Percentiles rank a stretch among this genome's conserved stretches.
Conservation (phyloP, 176 grass and related monocot species). For the Eleusine indica region DNA sequence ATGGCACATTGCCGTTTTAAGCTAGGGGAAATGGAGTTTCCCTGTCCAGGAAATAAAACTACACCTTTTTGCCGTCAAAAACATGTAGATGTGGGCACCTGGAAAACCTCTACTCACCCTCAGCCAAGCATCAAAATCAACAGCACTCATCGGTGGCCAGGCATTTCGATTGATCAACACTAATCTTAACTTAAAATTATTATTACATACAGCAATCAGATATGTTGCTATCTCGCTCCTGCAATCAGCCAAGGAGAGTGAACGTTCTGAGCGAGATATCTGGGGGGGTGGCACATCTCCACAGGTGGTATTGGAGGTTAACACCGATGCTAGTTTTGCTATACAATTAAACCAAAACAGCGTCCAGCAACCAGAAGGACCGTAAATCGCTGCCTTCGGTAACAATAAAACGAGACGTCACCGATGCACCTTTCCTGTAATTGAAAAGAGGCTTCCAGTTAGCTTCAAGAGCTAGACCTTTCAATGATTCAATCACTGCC, state of each 20-base stretch:
- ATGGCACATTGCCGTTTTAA: too few species aligned
- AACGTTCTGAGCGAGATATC: slow-evolving; percentile 28
- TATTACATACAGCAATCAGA: slow-evolving; percentile 39
- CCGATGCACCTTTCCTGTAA: slow-evolving; percentile 55
- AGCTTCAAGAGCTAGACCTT: slow-evolving; percentile 13
- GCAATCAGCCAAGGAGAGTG: slow-evolving; percentile 5
- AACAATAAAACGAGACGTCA: slow-evolving; percentile 17
- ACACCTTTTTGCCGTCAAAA: too few species aligned
- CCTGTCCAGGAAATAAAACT: too few species aligned
- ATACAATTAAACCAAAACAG: slow-evolving; percentile 46
- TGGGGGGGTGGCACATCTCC: slow-evolving; percentile 9
- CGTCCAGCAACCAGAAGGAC: slow-evolving; percentile 19
- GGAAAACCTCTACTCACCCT: background rate
- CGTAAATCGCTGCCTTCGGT: background rate
- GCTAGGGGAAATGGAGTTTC: too few species aligned
- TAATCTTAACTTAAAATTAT: slow-evolving; percentile 15
- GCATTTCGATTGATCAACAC: background rate
- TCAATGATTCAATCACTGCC: background rate
- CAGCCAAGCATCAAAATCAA: background rate
- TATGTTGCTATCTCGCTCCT: slow-evolving; percentile 1
- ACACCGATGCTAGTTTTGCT: slow-evolving; percentile 30
- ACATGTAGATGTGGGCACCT: too few species aligned
- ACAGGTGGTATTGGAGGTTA: background rate
- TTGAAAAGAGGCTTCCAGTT: slow-evolving; percentile 4
- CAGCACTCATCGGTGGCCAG: too few species aligned